Percentiles rank a stretch among this genome's conserved stretches.
phyloP scores from a whole-genome alignment of 2,329 filamentous ascomycete species.

The Stachybotrys chlorohalonatus region DNA sequence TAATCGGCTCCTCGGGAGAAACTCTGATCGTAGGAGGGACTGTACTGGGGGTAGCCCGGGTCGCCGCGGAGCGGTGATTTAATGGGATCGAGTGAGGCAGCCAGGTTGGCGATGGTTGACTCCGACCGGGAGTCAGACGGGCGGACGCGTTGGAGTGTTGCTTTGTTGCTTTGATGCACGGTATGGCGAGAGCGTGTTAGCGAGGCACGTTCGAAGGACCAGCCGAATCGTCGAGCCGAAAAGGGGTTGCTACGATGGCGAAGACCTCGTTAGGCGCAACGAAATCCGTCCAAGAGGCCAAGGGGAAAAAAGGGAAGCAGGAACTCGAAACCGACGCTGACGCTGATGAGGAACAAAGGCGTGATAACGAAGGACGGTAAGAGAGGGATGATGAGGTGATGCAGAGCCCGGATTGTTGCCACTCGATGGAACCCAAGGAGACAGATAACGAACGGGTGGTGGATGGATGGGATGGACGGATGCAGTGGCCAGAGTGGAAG shows the following conservation, averaged over 20 bases:
- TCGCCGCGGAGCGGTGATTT: constrained; percentile 30
- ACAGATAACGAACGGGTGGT: neutral
- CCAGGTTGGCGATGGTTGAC: constrained; percentile 26
- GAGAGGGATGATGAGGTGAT: neutral
- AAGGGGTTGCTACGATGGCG: neutral
- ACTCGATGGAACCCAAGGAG: neutral
- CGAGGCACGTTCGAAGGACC: neutral
- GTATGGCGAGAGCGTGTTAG: neutral
- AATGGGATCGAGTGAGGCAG: constrained; percentile 29
- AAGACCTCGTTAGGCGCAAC: neutral
- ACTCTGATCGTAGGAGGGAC: constrained; percentile 22
- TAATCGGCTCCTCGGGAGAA: constrained; percentile 15
- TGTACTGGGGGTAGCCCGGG: constrained; percentile 25
- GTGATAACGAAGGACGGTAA: neutral
- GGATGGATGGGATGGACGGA: neutral
- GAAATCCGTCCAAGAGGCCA: too few relatives aligned
- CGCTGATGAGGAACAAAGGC: neutral
- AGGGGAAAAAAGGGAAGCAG: neutral
- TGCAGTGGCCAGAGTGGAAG: constrained; percentile 2
- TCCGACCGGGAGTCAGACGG: constrained; percentile 25
- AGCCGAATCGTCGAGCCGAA: neutral
- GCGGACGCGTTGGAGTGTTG: neutral
- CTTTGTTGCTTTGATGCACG: neutral
- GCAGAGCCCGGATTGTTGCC: neutral
- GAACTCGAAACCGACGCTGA: neutral